Base-by-base conservation (phyloP, 257 asterid species). In the Primulina huaijiensis region DNA sequence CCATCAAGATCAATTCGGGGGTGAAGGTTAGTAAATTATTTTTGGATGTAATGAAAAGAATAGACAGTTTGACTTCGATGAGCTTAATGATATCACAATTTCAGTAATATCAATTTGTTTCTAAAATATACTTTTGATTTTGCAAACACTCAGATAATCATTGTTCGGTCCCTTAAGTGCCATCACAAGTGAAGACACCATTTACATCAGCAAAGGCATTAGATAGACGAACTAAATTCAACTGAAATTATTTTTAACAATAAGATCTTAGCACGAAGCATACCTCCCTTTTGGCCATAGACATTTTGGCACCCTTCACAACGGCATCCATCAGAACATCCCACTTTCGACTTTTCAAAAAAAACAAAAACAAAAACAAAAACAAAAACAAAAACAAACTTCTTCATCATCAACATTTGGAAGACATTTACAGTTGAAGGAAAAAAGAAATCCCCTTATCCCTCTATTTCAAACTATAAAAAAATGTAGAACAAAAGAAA, bases 271-370 rank as follows among this genome's bases (percentile, higher is more conserved):
- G 2, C 67, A 40, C 66, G 56, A 57, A 74, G 34, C 52, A 20
- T 84, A 91, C 97, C 96, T 86, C 79, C 92, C 75, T 89, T 89
- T 27, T 19, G 74, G 60, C 97, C 97, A 43, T 69, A 75, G 64
- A 50, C 74, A 85, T 92, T 92, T 81, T 83, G 73, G 71, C 97
- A 92, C 73, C 93, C 95, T 74, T 89, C 93, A 60, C 97, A 92
- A 12, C 93, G 82, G 83, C 97, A 92, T 78, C 92, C 93, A 74
- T 84, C 88, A 33, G 92, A 86, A 78, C 97, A 92, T 68, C 96
- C 97, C 80, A 89, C 96, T 72, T 82, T 81, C 19, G 89, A 82
- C 97, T 92, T 62, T 64, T 40, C 75, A 77, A 46, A 14, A 71
- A 65, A 31, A 37, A 43, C 50, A 3, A 0, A 46, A 46, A 4